phyloP scores from a whole-genome alignment of 1,139 yeast species.

The Suhomyces bokatorum region DNA sequence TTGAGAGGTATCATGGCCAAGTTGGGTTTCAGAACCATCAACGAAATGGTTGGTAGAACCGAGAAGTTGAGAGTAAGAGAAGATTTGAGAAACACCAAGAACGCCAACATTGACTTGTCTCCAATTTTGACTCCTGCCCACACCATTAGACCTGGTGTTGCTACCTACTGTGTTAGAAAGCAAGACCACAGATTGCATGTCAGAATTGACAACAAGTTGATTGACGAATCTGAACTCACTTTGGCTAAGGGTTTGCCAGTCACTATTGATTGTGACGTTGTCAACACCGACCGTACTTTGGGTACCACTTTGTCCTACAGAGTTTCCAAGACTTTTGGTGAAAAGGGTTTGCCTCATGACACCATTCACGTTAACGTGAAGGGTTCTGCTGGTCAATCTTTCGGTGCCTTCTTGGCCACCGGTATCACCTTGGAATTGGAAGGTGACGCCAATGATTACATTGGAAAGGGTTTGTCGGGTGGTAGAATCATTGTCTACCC shows the following conservation, averaged over 20 bases:
- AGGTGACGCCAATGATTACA: constrained; percentile 98
- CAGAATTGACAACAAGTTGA: constrained; percentile 90
- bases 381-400: constrained; percentile 98
- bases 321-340: constrained; percentile 91
- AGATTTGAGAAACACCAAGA: constrained; percentile 83
- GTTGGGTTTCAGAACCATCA: constrained; percentile 91
- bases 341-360: constrained; percentile 90
- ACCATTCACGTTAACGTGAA: constrained; percentile 88
- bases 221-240: constrained; percentile 93
- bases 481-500: constrained; percentile 93
- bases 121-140: constrained; percentile 97
- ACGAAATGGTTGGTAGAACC: constrained; percentile 97
- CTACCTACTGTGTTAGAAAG: constrained; percentile 87
- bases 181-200: constrained; percentile 94
- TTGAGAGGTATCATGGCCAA: constrained; percentile 90
- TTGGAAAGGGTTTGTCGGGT: constrained; percentile 96
- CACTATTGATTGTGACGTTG: constrained; percentile 86
- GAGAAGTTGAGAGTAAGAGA: constrained; percentile 86
- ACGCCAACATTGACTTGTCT: constrained; percentile 84
- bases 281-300: constrained; percentile 93
- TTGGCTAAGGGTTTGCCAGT: constrained; percentile 94
- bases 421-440: constrained; percentile 94
- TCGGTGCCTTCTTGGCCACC: constrained; percentile 95
- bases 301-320: constrained; percentile 95
- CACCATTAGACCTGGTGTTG: constrained; percentile 95